Evolutionary conservation across 164 flowering plant genomes (phyloP), one percentile per base, ranked within the genome.

Genomic region (Piper longum): DNA sequence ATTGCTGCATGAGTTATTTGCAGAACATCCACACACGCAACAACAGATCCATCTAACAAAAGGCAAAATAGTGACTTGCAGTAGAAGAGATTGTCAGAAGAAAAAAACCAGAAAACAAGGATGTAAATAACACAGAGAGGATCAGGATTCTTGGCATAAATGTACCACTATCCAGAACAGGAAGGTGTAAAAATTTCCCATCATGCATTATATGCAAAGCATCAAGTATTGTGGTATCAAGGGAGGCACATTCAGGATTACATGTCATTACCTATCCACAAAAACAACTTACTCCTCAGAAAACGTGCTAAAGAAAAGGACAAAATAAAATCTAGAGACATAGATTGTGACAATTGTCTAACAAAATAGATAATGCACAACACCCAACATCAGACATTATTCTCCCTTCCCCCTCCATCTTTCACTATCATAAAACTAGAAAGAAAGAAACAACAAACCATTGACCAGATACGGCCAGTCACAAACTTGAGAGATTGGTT

Each of bases 1-100:
- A 93, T 85, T 63, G 98, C 97, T 7, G 98, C 96, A 79, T 93
- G 95, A 71, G 95, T 89, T 78, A 93, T 87, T 78, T 90, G 96
- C 69, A 93, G 74, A 57, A 93, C 98, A 76, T 93, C 98, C 62
- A 93, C 61, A 72, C 96, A 89, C 59, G 92, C 96, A 65, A 72
- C 92, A 71, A 84, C 67, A 63, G 67, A 16, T 65, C 95, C 98
- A 78, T 88, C 98, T 93, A 87, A 79, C 73, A 7, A 72, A 68
- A 13, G 16, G 9, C 59, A 67, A 16, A 66, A 43, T 8, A 41
- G 54, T 66, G 59, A 41, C 11, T 11, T 4, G 51, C 8, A 41
- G 48, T 8, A 45, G 4, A 7, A 62, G 55, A 54, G 17, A 16
- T 13, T 9, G 16, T 0, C 17, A 7, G 13, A 56, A 7, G 42